Evolutionary conservation across 257 asterid species (phyloP), one percentile per base, ranked within the genome.

Genomic region (Nicotiana knightiana): DNA sequence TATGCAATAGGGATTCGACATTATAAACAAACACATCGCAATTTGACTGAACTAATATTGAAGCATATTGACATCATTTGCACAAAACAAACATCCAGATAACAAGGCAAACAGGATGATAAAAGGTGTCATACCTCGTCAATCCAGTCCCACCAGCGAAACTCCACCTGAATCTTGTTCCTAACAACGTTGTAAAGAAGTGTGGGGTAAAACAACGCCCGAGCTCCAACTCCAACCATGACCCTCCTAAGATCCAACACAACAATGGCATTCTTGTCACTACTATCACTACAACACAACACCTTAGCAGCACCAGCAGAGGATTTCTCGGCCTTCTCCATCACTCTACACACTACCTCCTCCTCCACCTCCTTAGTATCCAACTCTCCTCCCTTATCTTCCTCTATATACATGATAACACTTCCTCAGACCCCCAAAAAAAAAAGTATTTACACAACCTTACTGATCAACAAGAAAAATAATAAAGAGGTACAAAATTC

Each of bases 111-210:
- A 43, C 51, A 43, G 51, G 51, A 6, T 1, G 17, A 9, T 0
- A 37, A n/a, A 68, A 46, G 10, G 43, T 46, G 46, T 2, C 18
- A 35, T 87, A 90, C 93, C 93, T 90, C 89, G 83, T 88, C 92
- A 84, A 90, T 86, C 92, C 92, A 90, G 83, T 90, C 93, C 93
- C 93, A 90, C 93, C 93, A 90, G 4, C 91, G 88, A 63, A 90
- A 90, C 82, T 86, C 89, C 2, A 89, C 76, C 86, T 90, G 91
- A 77, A 90, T 77, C 81, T 86, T 87, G 53, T 90, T 90, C 87
- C 93, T 87, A 32, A 88, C 86, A 73, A 90, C 91, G 77, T 90
- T 90, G 80, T 88, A 90, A n/a, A 90, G 61, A 85, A 90, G 82
- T 2, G 93, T 90, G 5, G 93, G 93, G 68, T 90, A 90, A 81